Base-by-base conservation (phyloP, 108 stramenopile genomes). In the Skeletonema grethae region DNA sequence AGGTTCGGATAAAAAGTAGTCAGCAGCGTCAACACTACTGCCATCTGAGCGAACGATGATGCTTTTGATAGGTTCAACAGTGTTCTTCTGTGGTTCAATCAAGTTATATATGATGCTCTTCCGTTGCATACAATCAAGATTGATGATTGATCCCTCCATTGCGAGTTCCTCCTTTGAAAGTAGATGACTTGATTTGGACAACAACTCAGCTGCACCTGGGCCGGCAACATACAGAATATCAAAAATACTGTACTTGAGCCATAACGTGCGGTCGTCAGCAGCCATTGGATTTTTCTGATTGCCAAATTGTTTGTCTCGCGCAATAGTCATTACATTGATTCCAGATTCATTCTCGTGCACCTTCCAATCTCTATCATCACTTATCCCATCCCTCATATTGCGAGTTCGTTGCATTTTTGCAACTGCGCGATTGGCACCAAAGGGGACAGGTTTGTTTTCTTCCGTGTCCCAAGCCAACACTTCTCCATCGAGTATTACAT, bases 401-500 rank as follows among this genome's bases (percentile, higher is more conserved):
- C 83, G 91, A 3, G 75, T 58, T 48, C 84, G 69, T 61, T 90
- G 83, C 25, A 77, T 53, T 31, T 87, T 84, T 12, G 92, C 92
- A 31, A 95, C 81, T 11, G 85, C 69, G 2, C 90, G 80, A 74
- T 95, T 95, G 32, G 72, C 45, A 13, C 94, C 94, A 70, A 95
- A 95, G 15, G 89, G 90, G 36, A 90, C 70, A 18, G 80, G 66
- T 62, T 77, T 84, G 30, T 88, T 76, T 32, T 73, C 77, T 29
- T 20, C 41, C 55, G 83, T 63, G 65, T 93, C 90, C 88, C 90
- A 95, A 10, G 88, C 82, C 45, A 91, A 63, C 28, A 95, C 77
- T 70, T 95, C 95, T 13, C 95, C 92, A 74, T 95, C 95, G 31
- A 95, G 70, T 65, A 95, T 90, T 9, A 88, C 84, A 62, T 93